phyloP scores from a whole-genome alignment of 768 basidiomycete genomes.

The Mycena maculata region DNA sequence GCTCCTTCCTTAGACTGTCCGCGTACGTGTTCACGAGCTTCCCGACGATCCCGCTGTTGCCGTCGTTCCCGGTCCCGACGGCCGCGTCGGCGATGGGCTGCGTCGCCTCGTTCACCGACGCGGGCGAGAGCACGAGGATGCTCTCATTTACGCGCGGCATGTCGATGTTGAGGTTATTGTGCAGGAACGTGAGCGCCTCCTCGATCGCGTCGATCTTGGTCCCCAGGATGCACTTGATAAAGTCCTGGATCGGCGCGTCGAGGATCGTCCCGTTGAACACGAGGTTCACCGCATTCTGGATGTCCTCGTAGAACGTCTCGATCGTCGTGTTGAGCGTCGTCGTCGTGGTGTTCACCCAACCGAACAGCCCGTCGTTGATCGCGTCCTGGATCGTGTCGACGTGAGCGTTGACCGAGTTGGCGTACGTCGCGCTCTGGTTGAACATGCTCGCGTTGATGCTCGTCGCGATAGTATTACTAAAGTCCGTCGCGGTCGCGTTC shows the following conservation, averaged over 20 bases:
- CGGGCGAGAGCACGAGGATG: constrained; percentile 81
- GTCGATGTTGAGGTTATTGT: constrained; percentile 85
- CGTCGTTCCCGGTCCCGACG: constrained; percentile 65
- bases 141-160: constrained; percentile 83
- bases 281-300: constrained; percentile 80
- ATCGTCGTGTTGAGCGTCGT: constrained; percentile 88
- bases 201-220: constrained; percentile 89
- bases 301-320: constrained; percentile 85
- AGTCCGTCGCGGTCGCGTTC: constrained; percentile 68
- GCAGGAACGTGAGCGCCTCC: constrained; percentile 89
- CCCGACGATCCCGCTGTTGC: constrained; percentile 76
- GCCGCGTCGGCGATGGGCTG: constrained; percentile 88
- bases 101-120: constrained; percentile 77
- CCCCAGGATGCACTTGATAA: constrained; percentile 92
- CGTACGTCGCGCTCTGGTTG: constrained; percentile 83
- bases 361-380: constrained; percentile 90
- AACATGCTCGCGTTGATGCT: constrained; percentile 88
- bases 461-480: constrained; percentile 76
- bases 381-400: constrained; percentile 77
- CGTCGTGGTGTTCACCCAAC: constrained; percentile 95
- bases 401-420: constrained; percentile 77
- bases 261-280: constrained; percentile 90
- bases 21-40: constrained; percentile 81
- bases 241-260: constrained; percentile 84
- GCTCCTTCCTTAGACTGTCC: constrained; percentile 78